A percentile compares a stretch with the other conserved stretches of the same genome.
These are phyloP conservation scores for Cladorrhinum sp. DNA, from an alignment of 2,329 filamentous ascomycete species.

Conservation along the genomic window DNA sequence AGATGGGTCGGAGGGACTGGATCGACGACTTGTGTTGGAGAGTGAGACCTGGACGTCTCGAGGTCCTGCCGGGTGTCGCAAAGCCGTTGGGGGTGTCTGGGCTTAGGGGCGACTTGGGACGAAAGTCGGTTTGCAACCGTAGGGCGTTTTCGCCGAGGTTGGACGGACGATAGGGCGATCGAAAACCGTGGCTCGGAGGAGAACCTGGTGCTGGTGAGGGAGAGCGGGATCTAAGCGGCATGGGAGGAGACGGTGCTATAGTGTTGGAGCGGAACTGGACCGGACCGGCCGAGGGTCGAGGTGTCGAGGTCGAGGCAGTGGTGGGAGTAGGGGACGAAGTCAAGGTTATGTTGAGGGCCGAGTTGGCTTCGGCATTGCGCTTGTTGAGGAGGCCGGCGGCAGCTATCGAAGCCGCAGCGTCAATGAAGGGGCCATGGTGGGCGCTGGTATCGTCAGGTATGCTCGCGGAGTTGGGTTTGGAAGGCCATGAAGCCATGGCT, in stretches of 20 bases:
- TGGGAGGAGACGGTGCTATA: conserved; percentile 32
- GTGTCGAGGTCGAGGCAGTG: conserved; percentile 13
- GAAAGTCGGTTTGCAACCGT: conserved; percentile 24
- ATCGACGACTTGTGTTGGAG: conserved; percentile 42
- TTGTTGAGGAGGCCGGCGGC: conserved; percentile 25
- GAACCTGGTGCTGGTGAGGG: conserved; percentile 12
- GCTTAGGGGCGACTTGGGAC: conserved; percentile 20
- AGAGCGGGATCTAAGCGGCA: conserved; percentile 11
- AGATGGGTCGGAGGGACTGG: conserved; percentile 50
- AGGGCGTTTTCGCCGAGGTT: conserved; percentile 14
- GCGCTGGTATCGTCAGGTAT: conserved; percentile 12
- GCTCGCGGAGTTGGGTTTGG: conserved; percentile 3
- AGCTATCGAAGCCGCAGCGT: conserved; percentile 27
- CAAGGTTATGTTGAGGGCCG: conserved; percentile 19
- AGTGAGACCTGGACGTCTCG: conserved; percentile 20
- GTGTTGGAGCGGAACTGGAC: conserved; percentile 31
- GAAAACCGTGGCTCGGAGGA: conserved; percentile 6
- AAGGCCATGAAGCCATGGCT: conserved; percentile 20
- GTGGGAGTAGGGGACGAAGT: conserved; percentile 7
- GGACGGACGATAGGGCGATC: conserved; percentile 16
- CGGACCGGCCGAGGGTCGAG: conserved; percentile 18
- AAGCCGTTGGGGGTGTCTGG: conserved; percentile 21
- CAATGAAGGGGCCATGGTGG: conserved; percentile 19
- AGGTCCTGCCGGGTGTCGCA: conserved; percentile 26
- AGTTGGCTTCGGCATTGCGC: conserved; percentile 24